Base-by-base conservation (phyloP, 208 protist species). In the Willaertia magna region DNA sequence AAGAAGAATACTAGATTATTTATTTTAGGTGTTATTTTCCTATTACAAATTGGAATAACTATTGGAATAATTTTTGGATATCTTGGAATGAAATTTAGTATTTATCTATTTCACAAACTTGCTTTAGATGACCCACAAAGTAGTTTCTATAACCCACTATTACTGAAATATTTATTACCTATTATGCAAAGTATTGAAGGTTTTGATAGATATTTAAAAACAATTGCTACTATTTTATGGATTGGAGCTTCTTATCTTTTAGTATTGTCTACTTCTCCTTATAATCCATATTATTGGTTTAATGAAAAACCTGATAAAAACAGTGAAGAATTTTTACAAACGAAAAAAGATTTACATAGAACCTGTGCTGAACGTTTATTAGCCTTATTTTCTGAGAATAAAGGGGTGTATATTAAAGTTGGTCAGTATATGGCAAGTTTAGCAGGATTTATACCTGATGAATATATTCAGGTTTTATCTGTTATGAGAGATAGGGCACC, bases 351-450 rank as follows among this genome's bases (percentile, higher is more conserved):
- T 12, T 67, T 67, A 30, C 74, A 83, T 42, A n/a, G 1, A 20
- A 55, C 6, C n/a, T 47, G 18, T 59, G 78, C 78, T 7, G 34
- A 83, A 6, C 18, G 47, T 9, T 22, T 83, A 4, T 26, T 83
- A 12, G 18, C 9, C n/a, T 52, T 83, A 12, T 83, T 30, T 55
- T 26, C 40, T 22, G 43, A 20, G 7, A 83, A 83, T 55, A 42
- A 42, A 6, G 43, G 78, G 16, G 49, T 92, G 0, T 92, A 90
- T 86, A 83, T 91, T 3, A 92, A 93, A 55, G 79, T 87, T n/a
- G 91, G 88, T 39, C 91, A 93, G 34, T 87, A 91, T 22, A 39
- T 91, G 1, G 85, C 91, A 4, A 90, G 88, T 18, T 44, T 93
- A 26, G 85, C 90, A 48, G 83, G 90, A 18, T 85, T 91, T 16